Evolutionary conservation across 345 rosid genomes (phyloP), one percentile per base, ranked within the genome.

Genomic region (Hevea brasiliensis): DNA sequence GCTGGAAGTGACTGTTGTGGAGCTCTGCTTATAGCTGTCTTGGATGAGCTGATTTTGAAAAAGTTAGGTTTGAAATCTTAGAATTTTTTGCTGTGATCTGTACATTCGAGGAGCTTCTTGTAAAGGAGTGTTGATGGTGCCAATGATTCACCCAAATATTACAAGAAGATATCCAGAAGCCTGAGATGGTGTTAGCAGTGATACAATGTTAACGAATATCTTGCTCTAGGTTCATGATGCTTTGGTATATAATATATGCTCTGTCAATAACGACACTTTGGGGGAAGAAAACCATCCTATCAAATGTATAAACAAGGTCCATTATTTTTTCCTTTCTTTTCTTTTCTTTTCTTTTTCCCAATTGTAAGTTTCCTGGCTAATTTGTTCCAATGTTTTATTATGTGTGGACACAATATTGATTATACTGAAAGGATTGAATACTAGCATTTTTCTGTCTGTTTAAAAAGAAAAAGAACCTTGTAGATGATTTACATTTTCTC

Each of bases 51-150:
- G 76, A 70, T 72, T 70, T 73, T 77, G 81, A 71, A 72, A 35
- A 71, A n/a, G 67, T 74, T 72, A 75, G 78, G 71, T 72, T 74
- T 79, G 82, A 70, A 54, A 81, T 76, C 71, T 68, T 72, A 71
- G 77, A 72, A 62, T 12, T 75, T 80, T 81, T 70, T 24, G 63
- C 75, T 72, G 80, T 77, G 83, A 64, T 77, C 79, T 70, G 78
- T 50, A 74, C 68, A 54, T 76, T 70, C 41, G 81, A n/a, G n/a
- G 85, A 82, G 89, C 88, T 81, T 80, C 84, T 71, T 85, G 88
- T 84, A 84, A 82, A 90, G 81, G 41, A 75, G 78, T 62, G 65
- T 62, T 59, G 84, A 80, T 85, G 84, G 80, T 73, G 75, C 79
- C 14, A 26, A 35, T 72, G 66, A 68, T 77, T 59, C 66, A 65